Evolutionary conservation across 2,329 filamentous ascomycete species (phyloP), one percentile per base, ranked within the genome.

Genomic region (Aspergillus melleus): DNA sequence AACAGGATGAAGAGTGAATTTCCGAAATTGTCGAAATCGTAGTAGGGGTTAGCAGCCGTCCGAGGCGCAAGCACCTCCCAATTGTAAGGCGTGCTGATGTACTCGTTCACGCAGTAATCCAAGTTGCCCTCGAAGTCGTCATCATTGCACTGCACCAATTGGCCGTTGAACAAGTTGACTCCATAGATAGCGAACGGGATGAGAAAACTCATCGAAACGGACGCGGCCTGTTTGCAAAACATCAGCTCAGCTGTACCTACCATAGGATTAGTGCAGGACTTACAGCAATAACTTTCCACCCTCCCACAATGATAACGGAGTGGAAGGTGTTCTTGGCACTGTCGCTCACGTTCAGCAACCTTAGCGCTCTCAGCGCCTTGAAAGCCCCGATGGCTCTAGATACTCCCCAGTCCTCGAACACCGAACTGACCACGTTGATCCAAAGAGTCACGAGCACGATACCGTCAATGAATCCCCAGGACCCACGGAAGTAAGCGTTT

Each of bases 141-240:
- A 66, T 96, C 92, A 71, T 97, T 99, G 80, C 95, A 99, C 22
- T 78, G 69, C 55, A 90, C 78, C 78, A 98, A 84, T 71, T 90
- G 82, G 5, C 93, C 94, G 63, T 90, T 90, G 79, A 99, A 99
- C 2, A 99, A 82, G 67, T 96, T 99, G 58, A 98, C 76, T 1
- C 92, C 95, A 66, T 98, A 98, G 42, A 99, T 94, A 64, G 95
- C 95, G 74, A 99, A 99, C 0, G 95, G 95, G 60, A 99, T 93
- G 59, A 99, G 81, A 72, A 99, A 86, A 66, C 94, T 96, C 67
- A 99, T 82, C 3, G 95, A 98, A 54, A 99, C 95, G 61, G 97
- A 92, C 0, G 92, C 92, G 64, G 95, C 90, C 83, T 81, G 53
- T 22, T 49, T 24, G 24, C 20, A 53, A 55, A 30, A 20, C 44